Percentiles rank a stretch among this genome's conserved stretches.
Conservation (phyloP, 805 yeast species). For the Ogataea allantospora region DNA sequence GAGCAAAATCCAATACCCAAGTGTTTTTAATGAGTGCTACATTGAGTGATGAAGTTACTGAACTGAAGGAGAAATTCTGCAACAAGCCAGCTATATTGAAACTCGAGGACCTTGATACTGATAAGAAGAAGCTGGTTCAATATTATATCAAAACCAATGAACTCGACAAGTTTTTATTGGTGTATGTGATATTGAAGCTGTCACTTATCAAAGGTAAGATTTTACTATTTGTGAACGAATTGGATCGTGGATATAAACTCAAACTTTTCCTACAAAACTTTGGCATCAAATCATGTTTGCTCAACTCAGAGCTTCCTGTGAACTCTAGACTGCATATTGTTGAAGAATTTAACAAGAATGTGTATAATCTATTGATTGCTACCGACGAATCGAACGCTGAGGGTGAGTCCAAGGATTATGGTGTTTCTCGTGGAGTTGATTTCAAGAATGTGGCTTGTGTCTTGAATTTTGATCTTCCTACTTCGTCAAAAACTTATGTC, state of each 20-base stretch:
- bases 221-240: slow-evolving; percentile 84
- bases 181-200: slow-evolving; percentile 89
- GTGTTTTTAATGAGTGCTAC: slow-evolving; percentile 97
- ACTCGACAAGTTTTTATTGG: slow-evolving; percentile 84
- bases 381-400: slow-evolving; percentile 81
- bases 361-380: slow-evolving; percentile 84
- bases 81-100: slow-evolving; percentile 79
- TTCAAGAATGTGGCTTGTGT: slow-evolving; percentile 96
- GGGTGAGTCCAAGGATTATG: slow-evolving; percentile 59
- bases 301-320: slow-evolving; percentile 89
- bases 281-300: slow-evolving; percentile 83
- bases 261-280: slow-evolving; percentile 91
- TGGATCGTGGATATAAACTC: slow-evolving; percentile 92
- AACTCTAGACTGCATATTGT: slow-evolving; percentile 93
- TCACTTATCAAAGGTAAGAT: slow-evolving; percentile 88
- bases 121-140: slow-evolving; percentile 66
- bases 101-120: slow-evolving; percentile 61
- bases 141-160: slow-evolving; percentile 85
- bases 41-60: slow-evolving; percentile 78
- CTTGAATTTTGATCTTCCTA: slow-evolving; percentile 89
- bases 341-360: slow-evolving; percentile 89
- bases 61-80: slow-evolving; percentile 74
- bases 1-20: slow-evolving; percentile 75
- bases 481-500: slow-evolving; percentile 82
- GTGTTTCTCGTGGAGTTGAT: slow-evolving; percentile 96